phyloP scores from a whole-genome alignment of 352 stramenopile species.

The Chrysophaeum taylorii region DNA sequence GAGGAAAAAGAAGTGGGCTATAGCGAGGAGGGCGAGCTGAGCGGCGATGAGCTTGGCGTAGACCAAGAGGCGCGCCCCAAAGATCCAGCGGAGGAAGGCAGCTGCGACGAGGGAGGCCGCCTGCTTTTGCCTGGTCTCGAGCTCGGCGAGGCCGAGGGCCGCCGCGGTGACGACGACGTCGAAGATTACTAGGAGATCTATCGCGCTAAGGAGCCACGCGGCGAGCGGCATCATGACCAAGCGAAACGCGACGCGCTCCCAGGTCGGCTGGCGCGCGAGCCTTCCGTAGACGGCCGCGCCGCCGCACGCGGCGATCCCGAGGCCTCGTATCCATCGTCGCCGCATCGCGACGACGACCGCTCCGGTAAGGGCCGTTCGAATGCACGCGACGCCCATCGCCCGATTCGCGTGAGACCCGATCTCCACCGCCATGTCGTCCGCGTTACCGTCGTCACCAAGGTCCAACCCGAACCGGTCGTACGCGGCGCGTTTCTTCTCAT shows the following conservation, averaged over 20 bases:
- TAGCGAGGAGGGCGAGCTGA: neutral
- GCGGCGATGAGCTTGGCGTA: neutral
- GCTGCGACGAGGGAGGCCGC: neutral
- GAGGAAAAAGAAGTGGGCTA: neutral
- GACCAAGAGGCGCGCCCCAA: neutral
- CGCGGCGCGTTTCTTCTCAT: neutral
- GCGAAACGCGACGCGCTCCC: neutral
- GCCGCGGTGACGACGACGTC: neutral
- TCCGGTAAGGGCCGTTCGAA: neutral
- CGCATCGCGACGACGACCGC: neutral
- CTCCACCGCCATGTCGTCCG: neutral
- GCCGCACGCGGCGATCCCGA: neutral
- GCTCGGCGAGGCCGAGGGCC: neutral
- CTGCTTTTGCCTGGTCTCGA: neutral
- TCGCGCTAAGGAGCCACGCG: neutral
- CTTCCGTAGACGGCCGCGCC: neutral
- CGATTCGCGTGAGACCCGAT: neutral
- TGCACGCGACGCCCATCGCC: neutral
- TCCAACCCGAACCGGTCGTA: constrained; percentile 3
- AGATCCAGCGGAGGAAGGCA: neutral
- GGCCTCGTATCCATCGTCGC: neutral
- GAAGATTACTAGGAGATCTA: neutral
- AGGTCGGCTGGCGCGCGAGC: neutral
- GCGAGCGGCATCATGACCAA: neutral
- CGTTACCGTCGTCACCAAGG: neutral